Evolutionary conservation across 1,139 yeast species (phyloP).

Genomic region (Kodamaea ohmeri): DNA sequence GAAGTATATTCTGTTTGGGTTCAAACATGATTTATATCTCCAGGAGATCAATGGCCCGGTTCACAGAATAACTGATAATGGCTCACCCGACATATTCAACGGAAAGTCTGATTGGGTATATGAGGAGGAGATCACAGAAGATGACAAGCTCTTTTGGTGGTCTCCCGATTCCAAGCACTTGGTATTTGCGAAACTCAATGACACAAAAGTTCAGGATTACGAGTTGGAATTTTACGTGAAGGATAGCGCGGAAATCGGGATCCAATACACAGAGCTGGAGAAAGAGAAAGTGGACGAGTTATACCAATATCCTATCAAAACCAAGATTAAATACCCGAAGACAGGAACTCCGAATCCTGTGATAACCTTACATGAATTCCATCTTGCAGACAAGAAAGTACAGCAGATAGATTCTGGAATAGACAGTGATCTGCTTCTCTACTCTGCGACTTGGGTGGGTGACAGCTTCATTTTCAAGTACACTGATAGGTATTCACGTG

Average conservation of each 20-base stretch:
- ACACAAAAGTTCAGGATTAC: conserved; percentile 63
- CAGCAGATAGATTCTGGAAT: conserved; percentile 30
- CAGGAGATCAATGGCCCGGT: conserved; percentile 30
- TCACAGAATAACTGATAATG: conserved; percentile 61
- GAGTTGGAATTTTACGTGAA: conserved; percentile 63
- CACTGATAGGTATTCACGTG: conserved; percentile 69
- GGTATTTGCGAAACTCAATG: conserved; percentile 67
- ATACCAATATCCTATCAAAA: conserved; percentile 55
- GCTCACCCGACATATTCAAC: conserved; percentile 64
- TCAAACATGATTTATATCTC: conserved; percentile 59
- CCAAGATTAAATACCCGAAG: conserved; percentile 74
- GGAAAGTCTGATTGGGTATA: conserved; percentile 97
- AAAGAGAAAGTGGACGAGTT: conserved; percentile 19
- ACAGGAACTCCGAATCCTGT: conserved; percentile 79
- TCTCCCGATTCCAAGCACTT: conserved; percentile 65
- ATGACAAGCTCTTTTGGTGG: conserved; percentile 83
- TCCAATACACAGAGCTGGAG: conserved; percentile 22
- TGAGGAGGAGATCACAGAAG: conserved; percentile 81
- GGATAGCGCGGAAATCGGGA: conserved; percentile 30
- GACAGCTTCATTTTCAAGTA: conserved; percentile 57
- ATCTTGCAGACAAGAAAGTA: conserved; percentile 22
- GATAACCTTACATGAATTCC: conserved; percentile 46
- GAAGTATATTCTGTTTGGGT: conserved; percentile 62
- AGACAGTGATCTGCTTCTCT: conserved; percentile 51
- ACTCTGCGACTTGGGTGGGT: conserved; percentile 73